Base-by-base conservation (phyloP, 805 yeast genomes). In the Saccharomyces mikatae region DNA sequence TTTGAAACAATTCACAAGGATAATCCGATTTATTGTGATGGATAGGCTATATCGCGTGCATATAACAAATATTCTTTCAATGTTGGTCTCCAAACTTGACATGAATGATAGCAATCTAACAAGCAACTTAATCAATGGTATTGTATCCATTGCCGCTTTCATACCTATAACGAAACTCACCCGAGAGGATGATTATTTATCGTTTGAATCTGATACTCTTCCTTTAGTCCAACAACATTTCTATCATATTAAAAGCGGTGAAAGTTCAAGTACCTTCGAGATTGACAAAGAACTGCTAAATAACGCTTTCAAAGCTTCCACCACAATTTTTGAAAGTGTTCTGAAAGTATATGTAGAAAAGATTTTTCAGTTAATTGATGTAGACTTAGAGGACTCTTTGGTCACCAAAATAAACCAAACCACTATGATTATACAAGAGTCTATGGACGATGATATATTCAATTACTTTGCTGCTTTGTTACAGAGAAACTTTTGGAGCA, bases 81-180 rank as follows among this genome's bases (percentile, higher is more conserved):
- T 89, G 68, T 73, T 84, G 1, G 67, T 90, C 6, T 87, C 90
- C 0, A 96, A 94, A 30, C 82, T 94, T 29, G 98, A 94, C 66
- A 80, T 91, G 0, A 94, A 91, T 66, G 99, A 94, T 68, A 76
- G 89, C 50, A 76, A 75, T 13, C 81, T 91, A 64, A 84, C 96
- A 0, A 75, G 83, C 14, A 78, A 81, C 51, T 79, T 96, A 0
- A 71, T 91, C 46, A 80, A 83, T 55, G 77, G 87, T 21, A 78
- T 94, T 53, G 85, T 88, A 10, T 76, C 88, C 0, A 79, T 85
- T 26, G 84, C 89, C 0, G 75, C 86, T 6, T 85, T 83, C 54
- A 80, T 87, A 2, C 97, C 97, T 1, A 76, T 90, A 57, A 73
- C 74, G 29, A 89, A 86, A 61, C 63, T 87, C 10, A 77, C 70